phyloP scores from a whole-genome alignment of 106 monocot genomes.

The Allium fistulosum region DNA sequence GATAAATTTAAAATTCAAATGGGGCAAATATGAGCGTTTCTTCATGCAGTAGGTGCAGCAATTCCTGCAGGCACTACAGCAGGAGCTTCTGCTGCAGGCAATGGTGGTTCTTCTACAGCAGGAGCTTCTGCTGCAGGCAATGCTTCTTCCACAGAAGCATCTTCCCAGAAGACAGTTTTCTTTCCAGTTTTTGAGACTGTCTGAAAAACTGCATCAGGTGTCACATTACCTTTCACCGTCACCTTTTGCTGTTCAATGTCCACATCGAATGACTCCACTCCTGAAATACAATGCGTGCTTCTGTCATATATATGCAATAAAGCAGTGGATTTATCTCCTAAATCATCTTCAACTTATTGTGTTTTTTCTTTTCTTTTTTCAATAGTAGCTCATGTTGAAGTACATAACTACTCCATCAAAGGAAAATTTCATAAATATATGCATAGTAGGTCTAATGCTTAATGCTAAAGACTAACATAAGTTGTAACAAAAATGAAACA shows the following conservation, averaged over 20 bases:
- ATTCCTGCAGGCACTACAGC: not conserved
- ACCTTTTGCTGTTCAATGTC: conserved; percentile 49
- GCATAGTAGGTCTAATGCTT: no score
- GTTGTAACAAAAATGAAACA: no score
- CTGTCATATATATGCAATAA: no score
- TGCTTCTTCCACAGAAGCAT: not conserved
- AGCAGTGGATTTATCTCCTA: no score
- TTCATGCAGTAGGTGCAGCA: not conserved
- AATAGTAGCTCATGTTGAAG: no score
- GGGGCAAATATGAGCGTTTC: no score
- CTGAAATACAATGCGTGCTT: not conserved
- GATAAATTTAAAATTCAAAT: no score
- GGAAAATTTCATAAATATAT: no score
- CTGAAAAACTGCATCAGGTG: conserved; percentile 51
- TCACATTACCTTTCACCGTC: conserved; percentile 52
- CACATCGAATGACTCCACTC: conserved; percentile 49
- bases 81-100: not conserved
- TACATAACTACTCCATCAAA: no score
- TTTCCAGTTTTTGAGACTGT: conserved; percentile 61
- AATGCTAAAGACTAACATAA: no score
- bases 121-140: not conserved
- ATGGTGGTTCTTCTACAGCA: not conserved
- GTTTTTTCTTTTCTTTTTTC: no score
- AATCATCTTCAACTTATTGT: no score
- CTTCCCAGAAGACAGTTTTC: conserved; percentile 45